A percentile compares a stretch with the other conserved stretches of the same genome.
Evolutionary conservation across 2,329 filamentous ascomycete species (phyloP).

Genomic region (Chaetothyriales sp.): DNA sequence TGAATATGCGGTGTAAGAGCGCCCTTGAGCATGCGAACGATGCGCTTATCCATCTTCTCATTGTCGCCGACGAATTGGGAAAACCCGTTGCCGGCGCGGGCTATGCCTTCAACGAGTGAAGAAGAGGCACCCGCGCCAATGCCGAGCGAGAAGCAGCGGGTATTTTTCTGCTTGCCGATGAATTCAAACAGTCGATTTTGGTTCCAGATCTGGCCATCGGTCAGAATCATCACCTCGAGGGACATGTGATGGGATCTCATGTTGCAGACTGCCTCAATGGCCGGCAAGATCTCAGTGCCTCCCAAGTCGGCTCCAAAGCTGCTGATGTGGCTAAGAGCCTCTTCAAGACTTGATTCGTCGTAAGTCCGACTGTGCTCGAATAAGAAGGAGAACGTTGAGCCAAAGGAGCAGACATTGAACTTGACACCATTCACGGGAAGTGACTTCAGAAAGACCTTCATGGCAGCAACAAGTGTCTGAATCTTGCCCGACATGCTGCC

Average conservation of each 20-base stretch:
- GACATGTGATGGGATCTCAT: slow-evolving; percentile 32
- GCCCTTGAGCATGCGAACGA: slow-evolving; percentile 60
- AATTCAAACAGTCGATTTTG: slow-evolving; percentile 35
- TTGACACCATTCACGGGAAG: slow-evolving; percentile 37
- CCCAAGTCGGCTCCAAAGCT: slow-evolving; percentile 34
- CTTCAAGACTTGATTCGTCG: slow-evolving; percentile 29
- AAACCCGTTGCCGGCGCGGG: slow-evolving; percentile 43
- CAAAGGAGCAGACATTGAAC: slow-evolving; percentile 47
- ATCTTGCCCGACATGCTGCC: slow-evolving; percentile 44
- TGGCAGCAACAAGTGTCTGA: slow-evolving; percentile 31
- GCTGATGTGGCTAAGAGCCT: slow-evolving; percentile 30
- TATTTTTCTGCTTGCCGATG: slow-evolving; percentile 29
- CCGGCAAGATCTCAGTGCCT: slow-evolving; percentile 38
- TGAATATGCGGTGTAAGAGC: slow-evolving; percentile 50
- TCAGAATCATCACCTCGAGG: slow-evolving; percentile 41
- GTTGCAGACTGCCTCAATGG: slow-evolving; percentile 24
- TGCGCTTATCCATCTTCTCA: slow-evolving; percentile 53
- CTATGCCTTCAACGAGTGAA: slow-evolving; percentile 44
- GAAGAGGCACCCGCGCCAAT: slow-evolving; percentile 41
- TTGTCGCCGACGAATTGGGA: slow-evolving; percentile 45
- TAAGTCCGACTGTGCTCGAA: slow-evolving; percentile 36
- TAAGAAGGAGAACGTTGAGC: slow-evolving; percentile 30
- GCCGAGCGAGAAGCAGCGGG: slow-evolving; percentile 42
- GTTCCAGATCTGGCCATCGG: slow-evolving; percentile 40
- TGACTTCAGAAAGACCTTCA: slow-evolving; percentile 44